phyloP scores from a whole-genome alignment of 148 eudicot genomes.

The Polygonum aviculare region DNA sequence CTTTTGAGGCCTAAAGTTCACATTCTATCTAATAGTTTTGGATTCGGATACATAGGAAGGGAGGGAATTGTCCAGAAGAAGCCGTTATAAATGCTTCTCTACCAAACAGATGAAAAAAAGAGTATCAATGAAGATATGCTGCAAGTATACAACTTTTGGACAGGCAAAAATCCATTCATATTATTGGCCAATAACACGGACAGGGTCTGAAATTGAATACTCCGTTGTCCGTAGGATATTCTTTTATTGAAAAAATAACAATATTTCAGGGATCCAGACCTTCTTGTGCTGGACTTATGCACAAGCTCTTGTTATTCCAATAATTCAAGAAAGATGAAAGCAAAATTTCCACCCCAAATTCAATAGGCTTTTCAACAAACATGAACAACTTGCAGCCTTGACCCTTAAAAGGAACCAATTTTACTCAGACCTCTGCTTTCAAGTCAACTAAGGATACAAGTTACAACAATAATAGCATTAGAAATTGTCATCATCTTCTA shows the following conservation, averaged over 20 bases:
- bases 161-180: neutral
- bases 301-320: neutral
- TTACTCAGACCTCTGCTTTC: neutral
- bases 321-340: neutral
- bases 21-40: neutral
- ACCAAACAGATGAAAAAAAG: neutral
- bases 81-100: neutral
- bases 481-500: neutral
- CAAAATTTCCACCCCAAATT: neutral
- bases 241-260: too few relatives aligned
- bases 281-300: too few relatives aligned
- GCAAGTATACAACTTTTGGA: neutral
- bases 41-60: neutral
- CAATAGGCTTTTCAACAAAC: neutral
- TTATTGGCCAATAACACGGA: neutral
- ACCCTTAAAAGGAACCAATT: neutral
- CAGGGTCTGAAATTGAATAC: neutral
- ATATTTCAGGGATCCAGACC: too few relatives aligned
- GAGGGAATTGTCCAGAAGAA: neutral
- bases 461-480: neutral
- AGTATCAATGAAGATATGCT: neutral
- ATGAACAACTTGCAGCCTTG: neutral
- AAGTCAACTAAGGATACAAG: neutral
- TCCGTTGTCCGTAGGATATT: too few relatives aligned
- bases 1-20: conserved; percentile 5